Percentiles rank a stretch among this genome's conserved stretches.
phyloP scores from a whole-genome alignment of 2,329 filamentous ascomycete genomes.

The Seiridium unicorne region DNA sequence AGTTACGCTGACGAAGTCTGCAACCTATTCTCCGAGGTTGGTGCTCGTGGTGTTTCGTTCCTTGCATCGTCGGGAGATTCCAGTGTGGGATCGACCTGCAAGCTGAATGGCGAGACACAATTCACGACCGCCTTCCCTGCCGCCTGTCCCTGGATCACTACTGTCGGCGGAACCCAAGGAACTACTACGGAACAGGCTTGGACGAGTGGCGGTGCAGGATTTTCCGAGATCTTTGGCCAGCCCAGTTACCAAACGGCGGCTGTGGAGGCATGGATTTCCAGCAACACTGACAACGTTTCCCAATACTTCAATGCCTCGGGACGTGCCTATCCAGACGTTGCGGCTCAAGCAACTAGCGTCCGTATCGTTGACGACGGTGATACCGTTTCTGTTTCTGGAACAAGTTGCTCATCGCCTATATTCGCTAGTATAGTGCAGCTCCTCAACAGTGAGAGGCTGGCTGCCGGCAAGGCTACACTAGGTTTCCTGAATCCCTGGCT shows the following conservation, averaged over 20 bases:
- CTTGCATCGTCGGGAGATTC: conserved; percentile 61
- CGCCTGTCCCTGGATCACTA: conserved; percentile 37
- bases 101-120: conserved; percentile 43
- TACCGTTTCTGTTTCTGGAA: conserved; percentile 22
- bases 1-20: conserved; percentile 59
- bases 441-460: conserved; percentile 52
- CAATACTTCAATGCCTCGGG: conserved; percentile 29
- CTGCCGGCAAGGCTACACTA: conserved; percentile 44
- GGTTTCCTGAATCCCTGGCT: conserved; percentile 54
- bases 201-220: conserved; percentile 50
- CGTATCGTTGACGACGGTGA: conserved; percentile 34
- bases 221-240: conserved; percentile 46
- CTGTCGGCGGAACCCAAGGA: conserved; percentile 21
- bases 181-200: conserved; percentile 28
- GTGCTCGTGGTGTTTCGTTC: conserved; percentile 60
- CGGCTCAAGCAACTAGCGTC: conserved; percentile 42
- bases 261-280: conserved; percentile 40
- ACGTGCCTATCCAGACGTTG: conserved; percentile 51
- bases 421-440: conserved; percentile 53
- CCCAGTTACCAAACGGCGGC: conserved; percentile 43
- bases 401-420: conserved; percentile 49
- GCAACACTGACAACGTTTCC: conserved; percentile 21
- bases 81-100: conserved; percentile 52
- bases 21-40: conserved; percentile 60
- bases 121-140: conserved; percentile 53